Evolutionary conservation across 2,329 filamentous ascomycete species (phyloP).

Genomic region (Fusarium chlamydosporum): DNA sequence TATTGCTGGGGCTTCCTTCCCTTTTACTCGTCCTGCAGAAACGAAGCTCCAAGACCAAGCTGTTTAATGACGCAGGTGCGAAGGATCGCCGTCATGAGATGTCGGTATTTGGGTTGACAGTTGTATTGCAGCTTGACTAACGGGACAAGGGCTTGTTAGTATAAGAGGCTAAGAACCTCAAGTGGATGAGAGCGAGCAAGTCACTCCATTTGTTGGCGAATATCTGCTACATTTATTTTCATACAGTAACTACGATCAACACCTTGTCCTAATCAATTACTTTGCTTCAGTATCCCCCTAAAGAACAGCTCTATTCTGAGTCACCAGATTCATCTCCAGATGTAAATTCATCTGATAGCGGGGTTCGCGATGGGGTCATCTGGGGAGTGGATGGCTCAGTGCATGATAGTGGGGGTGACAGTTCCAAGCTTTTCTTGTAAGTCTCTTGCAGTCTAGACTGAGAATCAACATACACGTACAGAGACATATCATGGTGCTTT

Average conservation of each 20-base stretch:
- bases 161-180: not conserved
- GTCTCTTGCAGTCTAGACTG: not conserved
- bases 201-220: not conserved
- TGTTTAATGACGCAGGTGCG: conserved; percentile 31
- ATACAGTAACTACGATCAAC: no score
- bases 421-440: conserved; percentile 6
- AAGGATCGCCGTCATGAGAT: conserved; percentile 25
- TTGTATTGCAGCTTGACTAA: conserved; percentile 19
- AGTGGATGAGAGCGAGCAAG: not conserved
- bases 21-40: conserved; percentile 15
- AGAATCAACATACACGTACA: not conserved
- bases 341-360: conserved; percentile 14
- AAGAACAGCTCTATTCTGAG: not conserved
- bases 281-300: not conserved
- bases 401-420: conserved; percentile 21
- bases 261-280: not conserved
- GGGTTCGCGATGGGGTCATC: conserved; percentile 35
- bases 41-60: not conserved
- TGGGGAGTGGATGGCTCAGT: conserved; percentile 10
- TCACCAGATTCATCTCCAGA: conserved; percentile 16
- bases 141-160: conserved; percentile 16
- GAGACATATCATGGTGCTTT: not conserved
- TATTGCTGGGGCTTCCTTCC: not conserved
- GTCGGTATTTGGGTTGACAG: conserved; percentile 30
- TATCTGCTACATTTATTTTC: not conserved